phyloP scores from a whole-genome alignment of 352 stramenopile species.

The Phytophthora crassamura region DNA sequence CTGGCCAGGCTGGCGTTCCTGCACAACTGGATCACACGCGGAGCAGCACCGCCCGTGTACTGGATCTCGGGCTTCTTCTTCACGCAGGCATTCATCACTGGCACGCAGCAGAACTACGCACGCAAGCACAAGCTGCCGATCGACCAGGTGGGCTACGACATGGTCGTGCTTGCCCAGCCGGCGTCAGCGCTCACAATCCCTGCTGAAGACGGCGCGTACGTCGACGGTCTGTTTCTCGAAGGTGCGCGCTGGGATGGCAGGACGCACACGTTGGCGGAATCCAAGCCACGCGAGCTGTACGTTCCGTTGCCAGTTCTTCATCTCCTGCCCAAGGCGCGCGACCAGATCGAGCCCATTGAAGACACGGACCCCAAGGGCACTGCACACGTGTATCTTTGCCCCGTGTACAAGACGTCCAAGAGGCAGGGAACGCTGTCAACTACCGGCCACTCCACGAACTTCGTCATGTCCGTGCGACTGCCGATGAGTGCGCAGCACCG shows the following conservation, averaged over 20 bases:
- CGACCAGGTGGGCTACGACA: slow-evolving; percentile 92
- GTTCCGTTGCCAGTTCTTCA: slow-evolving; percentile 88
- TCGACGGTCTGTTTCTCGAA: slow-evolving; percentile 93
- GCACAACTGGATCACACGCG: slow-evolving; percentile 83
- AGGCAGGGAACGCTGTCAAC: slow-evolving; percentile 92
- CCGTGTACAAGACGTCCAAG: slow-evolving; percentile 94
- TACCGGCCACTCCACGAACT: slow-evolving; percentile 96
- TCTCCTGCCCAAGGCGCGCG: slow-evolving; percentile 77
- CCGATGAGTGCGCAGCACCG: slow-evolving; percentile 88
- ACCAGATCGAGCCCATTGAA: slow-evolving; percentile 89
- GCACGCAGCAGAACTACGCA: slow-evolving; percentile 94
- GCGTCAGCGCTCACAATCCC: slow-evolving; percentile 50
- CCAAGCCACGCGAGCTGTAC: slow-evolving; percentile 85
- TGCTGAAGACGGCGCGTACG: slow-evolving; percentile 88
- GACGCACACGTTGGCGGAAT: slow-evolving; percentile 82
- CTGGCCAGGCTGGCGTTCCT: slow-evolving; percentile 83
- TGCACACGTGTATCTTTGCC: slow-evolving; percentile 92
- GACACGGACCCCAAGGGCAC: slow-evolving; percentile 90
- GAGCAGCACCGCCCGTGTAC: slow-evolving; percentile 83
- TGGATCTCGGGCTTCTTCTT: slow-evolving; percentile 97
- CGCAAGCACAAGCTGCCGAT: slow-evolving; percentile 92
- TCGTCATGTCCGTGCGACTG: slow-evolving; percentile 95
- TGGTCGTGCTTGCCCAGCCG: slow-evolving; percentile 71
- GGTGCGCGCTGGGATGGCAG: slow-evolving; percentile 86
- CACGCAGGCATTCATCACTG: slow-evolving; percentile 95